Evolutionary conservation across 2,329 filamentous ascomycete species (phyloP), one percentile per base, ranked within the genome.

Genomic region (Ceratocystis harringtonii): DNA sequence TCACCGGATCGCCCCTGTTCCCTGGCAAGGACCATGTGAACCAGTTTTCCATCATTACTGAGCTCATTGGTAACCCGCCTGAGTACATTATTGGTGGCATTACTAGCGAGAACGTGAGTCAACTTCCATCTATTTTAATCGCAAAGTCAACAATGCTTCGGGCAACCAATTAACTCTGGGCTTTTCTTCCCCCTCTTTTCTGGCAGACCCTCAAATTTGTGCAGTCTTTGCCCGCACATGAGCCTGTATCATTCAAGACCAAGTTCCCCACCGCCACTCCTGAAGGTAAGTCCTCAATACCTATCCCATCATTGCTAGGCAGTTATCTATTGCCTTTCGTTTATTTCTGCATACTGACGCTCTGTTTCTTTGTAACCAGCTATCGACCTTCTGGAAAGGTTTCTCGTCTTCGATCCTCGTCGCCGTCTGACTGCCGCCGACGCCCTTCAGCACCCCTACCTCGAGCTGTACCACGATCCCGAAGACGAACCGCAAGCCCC

Each of bases 1-100:
- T 99, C 67, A 92, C 96, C 78, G 94, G 94, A 74, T 97, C 97
- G 79, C 94, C 94, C 41, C 79, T 99, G 25, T 99, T 99, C 81
- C 94, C 94, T 0, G 94, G 94, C 75, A 99, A 99, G 79, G 94
- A 99, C 74, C 94, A 99, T 74, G 94, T 99, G 76, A 96, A 99
- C 78, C 94, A 99, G 76, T 99, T 99, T 77, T 96, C 92, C 70
- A 99, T 99, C 79, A 99, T 99, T 75, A 99, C 94, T 22, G 94
- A 99, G 76, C 83, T 99, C 48, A 83, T 99, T 55, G 94, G 94
- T 60, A 97, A 94, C 43, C 94, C 94, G 10, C 94, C 94, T 44
- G 92, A 97, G 75, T 94, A 99, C 81, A 94, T 99, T 72, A 97
- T 99, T 74, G 88, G 95, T 78, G 96, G 90, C 52, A 99, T 99